Conservation (phyloP, 2,329 filamentous ascomycete genomes). For the Alternaria sp. region DNA sequence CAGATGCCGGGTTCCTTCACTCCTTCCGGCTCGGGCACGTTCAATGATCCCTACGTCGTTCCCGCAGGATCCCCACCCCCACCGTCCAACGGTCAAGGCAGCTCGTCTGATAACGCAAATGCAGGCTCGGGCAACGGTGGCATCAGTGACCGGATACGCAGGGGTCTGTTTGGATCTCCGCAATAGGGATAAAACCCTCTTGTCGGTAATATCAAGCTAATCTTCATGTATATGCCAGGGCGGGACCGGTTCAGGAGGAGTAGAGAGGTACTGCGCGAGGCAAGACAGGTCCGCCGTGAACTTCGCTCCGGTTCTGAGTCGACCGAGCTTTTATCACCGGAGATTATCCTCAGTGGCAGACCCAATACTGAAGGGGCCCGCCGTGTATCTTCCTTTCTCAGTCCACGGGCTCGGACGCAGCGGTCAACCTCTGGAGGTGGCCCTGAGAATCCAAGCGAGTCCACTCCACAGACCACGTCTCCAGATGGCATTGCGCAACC, state of each 20-base stretch:
- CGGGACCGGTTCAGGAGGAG: conserved; percentile 1
- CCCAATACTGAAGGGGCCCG: background rate
- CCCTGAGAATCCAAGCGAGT: conserved; percentile 7
- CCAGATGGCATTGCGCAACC: background rate
- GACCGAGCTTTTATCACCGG: background rate
- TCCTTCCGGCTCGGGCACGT: conserved; percentile 24
- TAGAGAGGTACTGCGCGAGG: conserved; percentile 3
- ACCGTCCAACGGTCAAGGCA: conserved; percentile 4
- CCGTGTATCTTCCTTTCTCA: conserved; percentile 4
- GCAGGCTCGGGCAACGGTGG: conserved; percentile 22
- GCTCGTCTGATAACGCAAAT: conserved; percentile 15
- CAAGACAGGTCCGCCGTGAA: background rate
- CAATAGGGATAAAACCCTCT: conserved; percentile 11
- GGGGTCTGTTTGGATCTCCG: conserved; percentile 44
- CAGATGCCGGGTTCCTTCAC: conserved; percentile 43
- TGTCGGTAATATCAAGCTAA: conserved; percentile 10
- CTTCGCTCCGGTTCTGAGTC: background rate
- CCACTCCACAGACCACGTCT: conserved; percentile 5
- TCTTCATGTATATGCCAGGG: conserved; percentile 1
- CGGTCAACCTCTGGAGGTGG: conserved; percentile 3
- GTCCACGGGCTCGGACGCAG: background rate
- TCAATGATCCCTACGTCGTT: conserved; percentile 27
- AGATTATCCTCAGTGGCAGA: background rate
- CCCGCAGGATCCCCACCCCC: conserved; percentile 18
- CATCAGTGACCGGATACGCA: conserved; percentile 39